These are phyloP conservation scores for Papiliotrema nemorosa DNA, from an alignment of 1,284 basidiomycete genomes.

Conservation along the genomic window DNA sequence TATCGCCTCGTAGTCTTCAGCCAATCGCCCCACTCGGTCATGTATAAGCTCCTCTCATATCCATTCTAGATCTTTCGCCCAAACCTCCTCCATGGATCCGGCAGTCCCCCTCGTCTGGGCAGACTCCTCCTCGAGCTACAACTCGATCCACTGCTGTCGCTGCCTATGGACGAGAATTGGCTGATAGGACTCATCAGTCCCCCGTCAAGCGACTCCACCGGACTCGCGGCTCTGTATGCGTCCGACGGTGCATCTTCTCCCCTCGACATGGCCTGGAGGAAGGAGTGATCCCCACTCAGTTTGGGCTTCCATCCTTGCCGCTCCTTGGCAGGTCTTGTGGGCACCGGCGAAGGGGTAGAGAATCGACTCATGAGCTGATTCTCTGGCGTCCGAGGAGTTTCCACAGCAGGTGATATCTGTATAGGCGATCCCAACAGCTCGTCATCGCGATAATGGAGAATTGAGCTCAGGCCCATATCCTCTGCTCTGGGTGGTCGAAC, in stretches of 20 bases:
- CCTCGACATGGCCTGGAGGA: constrained; percentile 13
- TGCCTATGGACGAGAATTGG: neutral
- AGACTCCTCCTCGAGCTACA: neutral
- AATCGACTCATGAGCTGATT: neutral
- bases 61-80: neutral
- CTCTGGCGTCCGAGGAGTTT: neutral
- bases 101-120: neutral
- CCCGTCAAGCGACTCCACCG: neutral
- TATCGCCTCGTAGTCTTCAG: too few relatives aligned
- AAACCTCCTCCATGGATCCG: neutral
- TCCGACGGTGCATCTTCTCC: neutral
- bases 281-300: constrained; percentile 25
- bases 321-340: neutral
- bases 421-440: neutral
- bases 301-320: neutral
- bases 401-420: neutral
- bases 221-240: neutral
- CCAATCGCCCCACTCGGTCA: too few relatives aligned
- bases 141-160: neutral
- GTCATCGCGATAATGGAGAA: neutral
- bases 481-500: neutral
- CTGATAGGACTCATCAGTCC: neutral
- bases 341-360: neutral
- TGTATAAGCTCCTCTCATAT: too few relatives aligned
- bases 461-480: neutral